Evolutionary conservation across 331 rosid species (phyloP).

Genomic region (Prunus yedoensis): DNA sequence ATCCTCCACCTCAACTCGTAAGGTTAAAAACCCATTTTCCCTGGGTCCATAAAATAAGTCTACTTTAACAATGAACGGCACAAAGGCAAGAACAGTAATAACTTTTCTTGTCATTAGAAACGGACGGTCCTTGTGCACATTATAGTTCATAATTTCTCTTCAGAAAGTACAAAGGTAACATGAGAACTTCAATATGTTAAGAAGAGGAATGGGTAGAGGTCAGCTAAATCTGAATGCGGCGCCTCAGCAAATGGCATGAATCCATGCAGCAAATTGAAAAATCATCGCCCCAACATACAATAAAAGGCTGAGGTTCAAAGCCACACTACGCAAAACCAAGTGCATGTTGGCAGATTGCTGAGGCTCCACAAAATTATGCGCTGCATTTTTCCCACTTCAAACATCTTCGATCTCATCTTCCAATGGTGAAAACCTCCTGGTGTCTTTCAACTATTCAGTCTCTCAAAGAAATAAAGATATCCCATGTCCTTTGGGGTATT

Average conservation of each 20-base stretch:
- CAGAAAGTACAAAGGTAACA: not conserved
- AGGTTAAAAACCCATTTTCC: no score
- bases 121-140: not conserved
- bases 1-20: no score
- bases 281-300: not conserved
- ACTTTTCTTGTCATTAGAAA: not conserved
- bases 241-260: conserved; percentile 7
- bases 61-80: no score
- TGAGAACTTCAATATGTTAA: not conserved
- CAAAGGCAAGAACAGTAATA: not conserved
- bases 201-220: not conserved
- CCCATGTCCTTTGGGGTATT: conserved; percentile 99
- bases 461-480: conserved; percentile 84
- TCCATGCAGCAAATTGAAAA: not conserved
- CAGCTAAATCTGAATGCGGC: conserved; percentile 5
- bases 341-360: not conserved
- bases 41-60: no score
- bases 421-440: not conserved
- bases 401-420: not conserved
- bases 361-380: not conserved
- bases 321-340: not conserved
- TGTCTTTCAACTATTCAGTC: conserved; percentile 42
- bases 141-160: not conserved
- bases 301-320: not conserved
- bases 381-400: conserved; percentile 3